Evolutionary conservation across 768 basidiomycete genomes (phyloP).

Genomic region (Lactarius tabidus): DNA sequence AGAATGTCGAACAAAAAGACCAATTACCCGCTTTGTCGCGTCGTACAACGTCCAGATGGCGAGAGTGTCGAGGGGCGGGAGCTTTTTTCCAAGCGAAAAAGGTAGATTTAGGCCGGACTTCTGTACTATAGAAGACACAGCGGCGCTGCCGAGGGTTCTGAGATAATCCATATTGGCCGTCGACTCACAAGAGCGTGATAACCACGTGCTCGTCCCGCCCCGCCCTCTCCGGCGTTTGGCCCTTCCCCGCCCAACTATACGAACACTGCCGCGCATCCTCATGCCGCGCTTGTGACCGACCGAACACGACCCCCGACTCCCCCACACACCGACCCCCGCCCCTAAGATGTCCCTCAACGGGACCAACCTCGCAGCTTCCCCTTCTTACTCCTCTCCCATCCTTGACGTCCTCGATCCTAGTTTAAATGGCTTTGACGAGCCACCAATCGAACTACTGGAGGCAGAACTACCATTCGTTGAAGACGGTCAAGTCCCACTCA

Average conservation of each 20-base stretch:
- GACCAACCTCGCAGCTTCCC: conserved; percentile 1
- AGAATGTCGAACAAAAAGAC: conserved; percentile 10
- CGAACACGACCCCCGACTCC: not conserved
- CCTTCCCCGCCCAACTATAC: not conserved
- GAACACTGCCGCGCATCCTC: not conserved
- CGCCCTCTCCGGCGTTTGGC: not conserved
- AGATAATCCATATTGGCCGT: conserved; percentile 61
- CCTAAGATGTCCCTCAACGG: conserved; percentile 22
- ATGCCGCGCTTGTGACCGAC: not conserved
- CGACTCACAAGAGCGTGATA: conserved; percentile 30
- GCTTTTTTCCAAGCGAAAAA: conserved; percentile 75
- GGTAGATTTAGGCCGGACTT: conserved; percentile 90
- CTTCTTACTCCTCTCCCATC: conserved; percentile 16
- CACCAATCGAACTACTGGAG: conserved; percentile 56
- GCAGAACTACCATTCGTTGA: conserved; percentile 67
- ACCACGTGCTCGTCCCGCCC: not conserved
- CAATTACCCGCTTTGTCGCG: conserved; percentile 75
- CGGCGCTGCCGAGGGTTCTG: conserved; percentile 75
- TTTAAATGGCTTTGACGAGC: conserved; percentile 37
- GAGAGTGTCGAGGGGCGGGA: conserved; percentile 58
- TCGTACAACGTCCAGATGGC: conserved; percentile 85
- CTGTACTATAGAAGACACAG: conserved; percentile 86
- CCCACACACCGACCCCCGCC: not conserved
- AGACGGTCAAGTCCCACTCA: conserved; percentile 70
- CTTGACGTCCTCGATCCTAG: conserved; percentile 16